phyloP scores from a whole-genome alignment of 306 rosid genomes.

The Citrullus mucosospermus region DNA sequence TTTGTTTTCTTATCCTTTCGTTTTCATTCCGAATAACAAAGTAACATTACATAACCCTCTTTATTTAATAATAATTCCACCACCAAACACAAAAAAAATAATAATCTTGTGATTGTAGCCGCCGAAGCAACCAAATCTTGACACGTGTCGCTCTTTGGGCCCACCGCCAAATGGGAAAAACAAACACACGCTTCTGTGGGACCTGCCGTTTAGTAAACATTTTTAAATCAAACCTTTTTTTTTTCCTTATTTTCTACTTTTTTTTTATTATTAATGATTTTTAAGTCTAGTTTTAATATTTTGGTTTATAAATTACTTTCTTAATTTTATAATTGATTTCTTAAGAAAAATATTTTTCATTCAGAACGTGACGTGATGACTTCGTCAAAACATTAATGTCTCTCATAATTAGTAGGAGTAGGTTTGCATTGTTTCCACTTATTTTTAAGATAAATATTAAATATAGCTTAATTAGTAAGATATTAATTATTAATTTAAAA shows the following conservation, averaged over 20 bases:
- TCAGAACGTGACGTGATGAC: too few species aligned
- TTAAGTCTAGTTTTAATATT: too few species aligned
- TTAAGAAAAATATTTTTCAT: too few species aligned
- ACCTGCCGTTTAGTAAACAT: background rate
- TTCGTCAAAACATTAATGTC: too few species aligned
- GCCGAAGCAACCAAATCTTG: background rate
- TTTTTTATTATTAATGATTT: too few species aligned
- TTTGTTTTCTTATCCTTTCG: background rate
- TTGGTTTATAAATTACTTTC: too few species aligned
- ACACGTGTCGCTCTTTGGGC: background rate
- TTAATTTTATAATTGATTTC: too few species aligned
- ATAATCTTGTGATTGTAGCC: background rate
- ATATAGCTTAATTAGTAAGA: too few species aligned
- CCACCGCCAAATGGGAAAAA: background rate
- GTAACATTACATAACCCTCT: background rate
- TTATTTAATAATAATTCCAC: background rate
- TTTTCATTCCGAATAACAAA: background rate
- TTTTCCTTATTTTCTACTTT: background rate
- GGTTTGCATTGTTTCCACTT: too few species aligned
- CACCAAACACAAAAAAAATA: background rate
- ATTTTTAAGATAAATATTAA: too few species aligned
- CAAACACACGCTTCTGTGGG: background rate
- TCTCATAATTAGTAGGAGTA: too few species aligned
- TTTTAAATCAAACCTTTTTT: background rate
- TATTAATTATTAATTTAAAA: too few species aligned